A percentile compares a stretch with the other conserved stretches of the same genome.
phyloP scores from a whole-genome alignment of 2,329 filamentous ascomycete genomes.

The Lasiodiplodia gonubiensis region DNA sequence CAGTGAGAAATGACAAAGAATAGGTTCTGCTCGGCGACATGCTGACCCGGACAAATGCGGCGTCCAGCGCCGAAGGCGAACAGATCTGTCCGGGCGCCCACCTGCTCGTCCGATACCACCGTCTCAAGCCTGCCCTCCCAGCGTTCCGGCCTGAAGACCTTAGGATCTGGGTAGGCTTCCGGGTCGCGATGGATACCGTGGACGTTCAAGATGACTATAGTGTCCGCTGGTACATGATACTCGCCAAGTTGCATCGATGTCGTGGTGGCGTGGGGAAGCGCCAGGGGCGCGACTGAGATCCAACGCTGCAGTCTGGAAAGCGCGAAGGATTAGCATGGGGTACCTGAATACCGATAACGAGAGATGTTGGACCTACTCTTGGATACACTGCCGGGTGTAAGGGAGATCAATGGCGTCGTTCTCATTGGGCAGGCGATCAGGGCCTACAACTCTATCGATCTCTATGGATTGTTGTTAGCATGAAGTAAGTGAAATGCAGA shows the following conservation, averaged over 20 bases:
- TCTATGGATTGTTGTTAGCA: slow-evolving; percentile 16
- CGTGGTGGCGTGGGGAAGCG: slow-evolving; percentile 45
- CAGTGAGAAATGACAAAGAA: slow-evolving; percentile 41
- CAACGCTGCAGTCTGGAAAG: slow-evolving; percentile 7
- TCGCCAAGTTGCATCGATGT: slow-evolving; percentile 43
- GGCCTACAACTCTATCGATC: slow-evolving; percentile 33
- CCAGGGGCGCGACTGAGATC: slow-evolving; percentile 31
- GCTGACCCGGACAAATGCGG: slow-evolving; percentile 46
- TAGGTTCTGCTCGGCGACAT: slow-evolving; percentile 42
- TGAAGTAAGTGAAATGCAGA: not conserved
- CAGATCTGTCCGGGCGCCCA: slow-evolving; percentile 38
- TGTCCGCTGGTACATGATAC: slow-evolving; percentile 46
- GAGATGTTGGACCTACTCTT: slow-evolving; percentile 25
- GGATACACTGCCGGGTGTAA: slow-evolving; percentile 29
- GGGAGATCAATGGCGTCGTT: slow-evolving; percentile 29
- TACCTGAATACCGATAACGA: not conserved
- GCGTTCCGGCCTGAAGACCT: slow-evolving; percentile 31
- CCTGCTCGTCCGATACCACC: slow-evolving; percentile 30
- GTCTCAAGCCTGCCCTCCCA: slow-evolving; percentile 33
- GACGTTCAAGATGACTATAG: slow-evolving; percentile 45
- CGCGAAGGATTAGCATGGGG: slow-evolving; percentile 32
- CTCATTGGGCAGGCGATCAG: slow-evolving; percentile 28
- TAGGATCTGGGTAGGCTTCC: slow-evolving; percentile 20
- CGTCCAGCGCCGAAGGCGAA: slow-evolving; percentile 47
- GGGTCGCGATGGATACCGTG: slow-evolving; percentile 43